A percentile compares a stretch with the other conserved stretches of the same genome.
These are phyloP conservation scores for Starmera amethionina DNA, from an alignment of 805 yeast genomes.

Conservation along the genomic window DNA sequence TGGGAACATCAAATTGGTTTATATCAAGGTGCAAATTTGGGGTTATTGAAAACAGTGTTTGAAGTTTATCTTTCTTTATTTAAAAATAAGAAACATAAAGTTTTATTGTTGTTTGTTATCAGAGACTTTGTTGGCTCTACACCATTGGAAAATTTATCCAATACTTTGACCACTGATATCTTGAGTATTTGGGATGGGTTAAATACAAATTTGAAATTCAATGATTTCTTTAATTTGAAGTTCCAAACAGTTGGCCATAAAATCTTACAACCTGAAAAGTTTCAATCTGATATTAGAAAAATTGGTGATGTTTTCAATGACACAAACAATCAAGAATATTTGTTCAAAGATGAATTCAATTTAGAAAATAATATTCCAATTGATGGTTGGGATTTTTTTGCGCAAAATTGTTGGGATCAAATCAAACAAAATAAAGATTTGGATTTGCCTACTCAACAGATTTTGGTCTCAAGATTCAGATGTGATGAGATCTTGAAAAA, in stretches of 20 bases:
- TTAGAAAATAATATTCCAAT: slow-evolving; percentile 74
- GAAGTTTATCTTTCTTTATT: slow-evolving; percentile 88
- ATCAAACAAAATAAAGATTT: slow-evolving; percentile 88
- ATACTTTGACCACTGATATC: slow-evolving; percentile 63
- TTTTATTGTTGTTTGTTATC: slow-evolving; percentile 74
- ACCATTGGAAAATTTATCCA: slow-evolving; percentile 61
- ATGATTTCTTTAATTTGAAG: slow-evolving; percentile 77
- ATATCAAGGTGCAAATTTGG: slow-evolving; percentile 98
- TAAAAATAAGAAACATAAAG: slow-evolving; percentile 52
- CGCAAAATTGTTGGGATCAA: slow-evolving; percentile 88
- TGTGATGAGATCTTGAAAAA: slow-evolving; percentile 77
- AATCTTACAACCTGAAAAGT: slow-evolving; percentile 66
- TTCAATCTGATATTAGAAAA: slow-evolving; percentile 44
- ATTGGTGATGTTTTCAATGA: slow-evolving; percentile 56
- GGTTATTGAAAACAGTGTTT: slow-evolving; percentile 85
- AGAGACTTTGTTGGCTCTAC: slow-evolving; percentile 89
- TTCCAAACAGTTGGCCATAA: slow-evolving; percentile 83
- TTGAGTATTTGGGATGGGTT: slow-evolving; percentile 68
- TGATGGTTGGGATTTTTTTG: slow-evolving; percentile 94
- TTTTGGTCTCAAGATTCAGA: slow-evolving; percentile 85
- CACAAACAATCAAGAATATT: slow-evolving; percentile 14
- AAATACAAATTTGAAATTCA: slow-evolving; percentile 48
- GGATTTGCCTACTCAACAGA: slow-evolving; percentile 95
- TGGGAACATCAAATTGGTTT: slow-evolving; percentile 98
- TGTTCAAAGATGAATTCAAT: slow-evolving; percentile 53